Evolutionary conservation across 2,329 filamentous ascomycete genomes (phyloP), one percentile per base, ranked within the genome.

Genomic region (Cladophialophora psammophila): DNA sequence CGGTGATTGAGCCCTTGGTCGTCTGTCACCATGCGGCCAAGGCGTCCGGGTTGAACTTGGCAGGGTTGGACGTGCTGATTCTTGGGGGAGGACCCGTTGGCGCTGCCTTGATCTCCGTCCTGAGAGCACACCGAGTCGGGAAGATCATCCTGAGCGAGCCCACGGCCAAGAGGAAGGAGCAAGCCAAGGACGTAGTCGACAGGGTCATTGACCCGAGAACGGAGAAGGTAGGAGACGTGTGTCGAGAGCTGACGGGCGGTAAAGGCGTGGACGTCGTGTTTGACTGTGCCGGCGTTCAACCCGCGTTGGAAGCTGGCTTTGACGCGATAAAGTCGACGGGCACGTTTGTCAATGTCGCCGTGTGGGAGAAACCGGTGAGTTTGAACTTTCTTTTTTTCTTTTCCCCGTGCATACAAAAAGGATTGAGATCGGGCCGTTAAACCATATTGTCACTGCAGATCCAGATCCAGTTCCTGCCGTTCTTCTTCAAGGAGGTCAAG

Each of bases 261-360:
- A 72, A 74, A 54, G 76, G 76, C 13, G 75, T 77, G 0, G 74
- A 77, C 63, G 67, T 77, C 12, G 75, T 76, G 3, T 78, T 78
- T 52, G 76, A 79, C 65, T 76, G 75, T 70, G 77, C 77, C 2
- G 77, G 77, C 5, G 69, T 76, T 12, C 74, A 74, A 60, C 67
- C 70, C 36, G 77, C 71, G 0, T 57, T 79, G 31, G 72, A 76
- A 53, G 74, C 71, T 13, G 77, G 70, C 0, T 72, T 77, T 61
- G 75, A 76, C 57, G 75, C 75, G 1, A 12, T 78, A 34, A 74
- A 61, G 18, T 72, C 69, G 35, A 66, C 67, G 38, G 78, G 77
- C 3, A 69, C 61, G 40, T 76, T 76, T 65, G 74, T 77, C 65
- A 78, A 78, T 66, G 72, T 79, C 38, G 75, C 77, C 2, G 69